Conservation (phyloP, 139 green algal species). For the Chlorella sp. region DNA sequence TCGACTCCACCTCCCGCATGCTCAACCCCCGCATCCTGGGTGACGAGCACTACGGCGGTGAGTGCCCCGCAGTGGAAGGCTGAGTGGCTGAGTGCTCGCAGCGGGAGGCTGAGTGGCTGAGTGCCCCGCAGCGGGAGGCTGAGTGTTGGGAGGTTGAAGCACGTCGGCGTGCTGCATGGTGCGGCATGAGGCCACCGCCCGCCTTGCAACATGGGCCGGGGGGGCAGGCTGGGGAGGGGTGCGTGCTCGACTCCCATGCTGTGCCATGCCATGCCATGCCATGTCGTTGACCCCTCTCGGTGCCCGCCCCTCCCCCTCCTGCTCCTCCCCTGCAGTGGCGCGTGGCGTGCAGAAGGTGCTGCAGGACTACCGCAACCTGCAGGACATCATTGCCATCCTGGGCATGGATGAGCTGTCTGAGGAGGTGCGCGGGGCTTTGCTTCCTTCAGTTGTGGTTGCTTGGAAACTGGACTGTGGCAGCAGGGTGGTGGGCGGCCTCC, state of each 20-base stretch:
- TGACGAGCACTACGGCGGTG: conserved; percentile 92
- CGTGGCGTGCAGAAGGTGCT: conserved; percentile 98
- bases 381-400: conserved; percentile 99
- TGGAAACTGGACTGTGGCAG: too few relatives aligned
- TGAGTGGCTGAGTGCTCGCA: too few relatives aligned
- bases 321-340: conserved; percentile 52
- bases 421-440: conserved; percentile 57
- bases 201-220: not conserved
- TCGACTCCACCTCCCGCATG: conserved; percentile 99
- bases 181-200: not conserved
- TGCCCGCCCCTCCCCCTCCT: not conserved
- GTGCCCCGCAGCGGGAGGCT: too few relatives aligned
- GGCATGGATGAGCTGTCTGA: conserved; percentile 99
- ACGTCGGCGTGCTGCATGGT: not conserved
- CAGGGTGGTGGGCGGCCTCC: not conserved
- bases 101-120: too few relatives aligned
- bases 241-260: not conserved
- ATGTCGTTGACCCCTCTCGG: not conserved
- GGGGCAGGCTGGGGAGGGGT: not conserved
- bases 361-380: conserved; percentile 97
- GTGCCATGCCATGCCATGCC: not conserved
- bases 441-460: too few relatives aligned
- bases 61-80: too few relatives aligned
- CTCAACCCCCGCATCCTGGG: conserved; percentile 95
- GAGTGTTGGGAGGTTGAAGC: not conserved